phyloP scores from a whole-genome alignment of 2,329 filamentous ascomycete species.

The Epicoccum nigrum region DNA sequence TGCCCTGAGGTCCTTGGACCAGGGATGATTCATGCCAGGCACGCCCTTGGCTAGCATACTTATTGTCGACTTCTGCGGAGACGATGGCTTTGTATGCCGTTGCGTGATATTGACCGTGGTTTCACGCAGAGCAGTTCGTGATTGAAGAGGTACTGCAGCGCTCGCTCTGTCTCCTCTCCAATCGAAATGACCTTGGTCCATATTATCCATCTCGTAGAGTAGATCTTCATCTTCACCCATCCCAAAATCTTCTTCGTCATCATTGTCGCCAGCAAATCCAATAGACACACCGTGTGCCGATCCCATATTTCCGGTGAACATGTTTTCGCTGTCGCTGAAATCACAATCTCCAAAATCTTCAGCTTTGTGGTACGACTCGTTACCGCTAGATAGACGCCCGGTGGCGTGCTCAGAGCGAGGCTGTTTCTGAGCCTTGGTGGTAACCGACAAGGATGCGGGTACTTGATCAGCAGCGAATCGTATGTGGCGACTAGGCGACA shows the following conservation, averaged over 20 bases:
- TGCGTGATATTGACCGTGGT: constrained; percentile 30
- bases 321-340: constrained; percentile 33
- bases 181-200: constrained; percentile 43
- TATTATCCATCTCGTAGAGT: constrained; percentile 50
- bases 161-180: constrained; percentile 38
- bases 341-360: constrained; percentile 36
- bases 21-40: constrained; percentile 60
- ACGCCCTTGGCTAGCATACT: constrained; percentile 38
- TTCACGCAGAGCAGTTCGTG: constrained; percentile 42
- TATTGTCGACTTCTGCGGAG: constrained; percentile 38
- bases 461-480: constrained; percentile 31
- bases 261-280: background rate
- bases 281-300: constrained; percentile 3
- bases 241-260: constrained; percentile 38
- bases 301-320: constrained; percentile 34
- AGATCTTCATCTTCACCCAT: constrained; percentile 41
- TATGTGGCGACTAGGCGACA: constrained; percentile 37
- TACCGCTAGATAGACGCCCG: constrained; percentile 8
- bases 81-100: constrained; percentile 23
- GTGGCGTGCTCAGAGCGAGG: constrained; percentile 21
- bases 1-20: constrained; percentile 84
- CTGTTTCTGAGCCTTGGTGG: constrained; percentile 17
- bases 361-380: constrained; percentile 20
- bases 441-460: constrained; percentile 16
- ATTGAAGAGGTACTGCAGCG: constrained; percentile 15